Evolutionary conservation across 495 filamentous ascomycete genomes (phyloP), one percentile per base, ranked within the genome.

Genomic region (Xylaria castorea): DNA sequence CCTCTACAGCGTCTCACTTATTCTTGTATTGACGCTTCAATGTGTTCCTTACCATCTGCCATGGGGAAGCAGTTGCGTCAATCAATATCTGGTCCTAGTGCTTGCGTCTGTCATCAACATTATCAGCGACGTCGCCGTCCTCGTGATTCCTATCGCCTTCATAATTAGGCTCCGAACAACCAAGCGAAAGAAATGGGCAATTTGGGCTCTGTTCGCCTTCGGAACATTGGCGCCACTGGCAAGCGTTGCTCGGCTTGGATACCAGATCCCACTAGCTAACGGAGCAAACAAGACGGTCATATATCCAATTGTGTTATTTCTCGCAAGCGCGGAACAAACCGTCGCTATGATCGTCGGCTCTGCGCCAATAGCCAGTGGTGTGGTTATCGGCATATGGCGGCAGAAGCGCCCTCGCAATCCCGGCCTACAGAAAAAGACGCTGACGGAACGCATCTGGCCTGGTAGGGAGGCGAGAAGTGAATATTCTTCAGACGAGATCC

Each of bases 241-340:
- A 18, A 74, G 72, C 50, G 48, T 74, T 18, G 68, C 68, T 44
- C 67, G 72, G 18, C 72, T 74, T 11, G 68, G 38, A 1, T 74
- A 71, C 30, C 72, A 74, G 53, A 57, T 71, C 2, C 68, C 68
- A 1, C 60, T 38, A 5, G 62, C 61, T 42, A 27, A 67, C 12
- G 62, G 62, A 16, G 5, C 61, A 32, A 74, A 74, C 18, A 66
- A 51, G 69, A 74, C 72, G 22, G 68, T 71, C 68, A 74, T 74
- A 30, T 74, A 74, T 36, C 32, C 72, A 0, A 71, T 74, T 6
- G 50, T 74, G 0, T 12, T 62, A n/a, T 38, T 74, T 25, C 72
- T 74, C 53, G 72, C 81, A 32, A 70, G 75, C n/a, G 77, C 76
- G n/a, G 79, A 81, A 60, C 75, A 78, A 40, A 40, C 55, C 9